Base-by-base conservation (phyloP, 169 alveolate species). In the Eimeria praecox region DNA sequence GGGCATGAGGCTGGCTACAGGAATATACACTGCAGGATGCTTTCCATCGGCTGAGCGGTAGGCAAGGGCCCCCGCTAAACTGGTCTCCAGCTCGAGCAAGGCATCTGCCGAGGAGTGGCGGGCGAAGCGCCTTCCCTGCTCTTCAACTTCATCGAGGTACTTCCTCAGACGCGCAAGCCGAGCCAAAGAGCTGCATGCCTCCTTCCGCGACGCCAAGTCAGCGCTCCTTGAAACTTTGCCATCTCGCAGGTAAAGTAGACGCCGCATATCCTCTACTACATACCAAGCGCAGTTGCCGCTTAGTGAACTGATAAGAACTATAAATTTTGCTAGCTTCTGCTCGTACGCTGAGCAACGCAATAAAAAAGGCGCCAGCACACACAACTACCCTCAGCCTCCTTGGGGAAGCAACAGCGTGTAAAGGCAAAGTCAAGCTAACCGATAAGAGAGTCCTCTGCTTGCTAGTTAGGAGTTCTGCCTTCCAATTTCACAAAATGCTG, bases 231-330 rank as follows among this genome's bases (percentile, higher is more conserved):
- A 86, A 30, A 86, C 30, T 38, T 40, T 86, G 35, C 92, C 92
- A 38, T 86, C 30, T 40, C 92, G 92, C 40, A 86, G 33, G 78
- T 86, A 86, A 24, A 86, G 78, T 10, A 86, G 66, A 38, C 92
- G 92, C 30, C 92, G 92, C 80, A 86, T 20, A n/a, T 86, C 92
- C 78, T 86, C 92, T 27, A 86, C 64, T 69, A 86, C 92, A 59
- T 86, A 86, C 77, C 80, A 86, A 27, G 92, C 92, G 59, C 92
- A 86, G 92, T 86, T 86, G 59, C 78, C 78, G 78, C 92, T 86
- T 44, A 86, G 69, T 8, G 92, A 44, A 10, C 92, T 59, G 56
- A 86, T 86, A n/a, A 86, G 78, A 54, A 86, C 14, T 27, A 52
- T 33, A 49, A 59, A 86, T 59, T 86, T 86, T 24, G 59, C 80